These are phyloP conservation scores for Phytophthora lateralis DNA, from an alignment of 352 stramenopile species.

Conservation along the genomic window DNA sequence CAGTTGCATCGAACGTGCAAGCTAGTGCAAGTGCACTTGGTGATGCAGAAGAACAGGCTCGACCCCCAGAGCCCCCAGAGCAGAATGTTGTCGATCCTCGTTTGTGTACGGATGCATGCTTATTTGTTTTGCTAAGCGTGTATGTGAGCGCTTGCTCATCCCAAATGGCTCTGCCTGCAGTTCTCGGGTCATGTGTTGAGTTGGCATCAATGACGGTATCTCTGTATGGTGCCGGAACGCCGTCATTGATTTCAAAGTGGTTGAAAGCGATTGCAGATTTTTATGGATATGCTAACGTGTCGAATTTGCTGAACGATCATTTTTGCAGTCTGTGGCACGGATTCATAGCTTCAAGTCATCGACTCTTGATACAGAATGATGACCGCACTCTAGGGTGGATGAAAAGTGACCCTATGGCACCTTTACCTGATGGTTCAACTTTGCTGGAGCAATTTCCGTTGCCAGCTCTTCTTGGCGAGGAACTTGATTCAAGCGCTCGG, in stretches of 20 bases:
- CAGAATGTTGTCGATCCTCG: slow-evolving; percentile 22
- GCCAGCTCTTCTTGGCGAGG: slow-evolving; percentile 28
- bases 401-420: slow-evolving; percentile 16
- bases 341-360: slow-evolving; percentile 32
- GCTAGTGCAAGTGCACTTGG: not conserved
- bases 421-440: slow-evolving; percentile 26
- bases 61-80: not conserved
- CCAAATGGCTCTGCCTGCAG: slow-evolving; percentile 54
- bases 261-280: slow-evolving; percentile 45
- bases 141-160: slow-evolving; percentile 75
- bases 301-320: slow-evolving; percentile 65
- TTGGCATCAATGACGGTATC: slow-evolving; percentile 44
- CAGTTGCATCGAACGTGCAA: slow-evolving; percentile 5
- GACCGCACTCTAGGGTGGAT: slow-evolving; percentile 30
- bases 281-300: slow-evolving; percentile 54
- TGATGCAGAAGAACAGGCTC: slow-evolving; percentile 11
- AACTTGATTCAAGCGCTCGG: slow-evolving; percentile 19
- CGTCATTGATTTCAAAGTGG: slow-evolving; percentile 53
- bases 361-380: slow-evolving; percentile 4
- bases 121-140: slow-evolving; percentile 58
- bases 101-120: slow-evolving; percentile 40
- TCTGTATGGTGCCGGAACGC: slow-evolving; percentile 40
- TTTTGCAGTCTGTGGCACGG: slow-evolving; percentile 67
- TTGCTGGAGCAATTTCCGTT: slow-evolving; percentile 50
- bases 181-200: slow-evolving; percentile 54